phyloP scores from a whole-genome alignment of 345 rosid species.

The Draba incana region DNA sequence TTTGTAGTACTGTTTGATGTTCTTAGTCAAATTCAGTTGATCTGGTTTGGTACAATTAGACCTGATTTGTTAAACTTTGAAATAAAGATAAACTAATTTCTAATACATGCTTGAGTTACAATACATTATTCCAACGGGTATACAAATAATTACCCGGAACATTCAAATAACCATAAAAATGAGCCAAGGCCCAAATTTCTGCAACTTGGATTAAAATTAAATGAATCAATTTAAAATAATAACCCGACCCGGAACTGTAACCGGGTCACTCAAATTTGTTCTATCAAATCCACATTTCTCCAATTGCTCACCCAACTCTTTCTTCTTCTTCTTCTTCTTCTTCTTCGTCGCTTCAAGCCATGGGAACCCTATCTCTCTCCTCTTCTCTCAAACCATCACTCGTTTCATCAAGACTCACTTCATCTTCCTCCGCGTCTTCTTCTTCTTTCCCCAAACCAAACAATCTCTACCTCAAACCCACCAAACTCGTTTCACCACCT shows the following conservation, averaged over 20 bases:
- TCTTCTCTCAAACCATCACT: constrained; percentile 46
- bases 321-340: constrained; percentile 11
- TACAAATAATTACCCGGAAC: no score
- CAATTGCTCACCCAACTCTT: constrained; percentile 17
- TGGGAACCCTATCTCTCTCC: constrained; percentile 57
- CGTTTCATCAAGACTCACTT: constrained; percentile 37
- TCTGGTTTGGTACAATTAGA: neutral
- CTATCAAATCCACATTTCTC: constrained; percentile 27
- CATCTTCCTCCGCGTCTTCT: constrained; percentile 36
- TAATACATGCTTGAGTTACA: no score
- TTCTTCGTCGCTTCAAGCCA: constrained; percentile 39
- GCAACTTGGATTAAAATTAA: no score
- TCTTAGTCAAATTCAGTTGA: neutral
- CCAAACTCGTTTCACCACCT: constrained; percentile 38
- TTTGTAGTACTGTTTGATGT: neutral
- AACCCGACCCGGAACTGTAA: constrained; percentile 33
- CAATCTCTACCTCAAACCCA: constrained; percentile 39
- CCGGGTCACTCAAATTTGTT: constrained; percentile 20
- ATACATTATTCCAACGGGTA: no score
- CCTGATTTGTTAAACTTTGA: no score
- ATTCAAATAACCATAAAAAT: neutral
- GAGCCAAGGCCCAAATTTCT: neutral
- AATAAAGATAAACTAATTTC: no score
- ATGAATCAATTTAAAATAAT: neutral
- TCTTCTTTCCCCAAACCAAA: constrained; percentile 31